Conservation (phyloP, 257 asterid species). For the Penstemon davidsonii region DNA sequence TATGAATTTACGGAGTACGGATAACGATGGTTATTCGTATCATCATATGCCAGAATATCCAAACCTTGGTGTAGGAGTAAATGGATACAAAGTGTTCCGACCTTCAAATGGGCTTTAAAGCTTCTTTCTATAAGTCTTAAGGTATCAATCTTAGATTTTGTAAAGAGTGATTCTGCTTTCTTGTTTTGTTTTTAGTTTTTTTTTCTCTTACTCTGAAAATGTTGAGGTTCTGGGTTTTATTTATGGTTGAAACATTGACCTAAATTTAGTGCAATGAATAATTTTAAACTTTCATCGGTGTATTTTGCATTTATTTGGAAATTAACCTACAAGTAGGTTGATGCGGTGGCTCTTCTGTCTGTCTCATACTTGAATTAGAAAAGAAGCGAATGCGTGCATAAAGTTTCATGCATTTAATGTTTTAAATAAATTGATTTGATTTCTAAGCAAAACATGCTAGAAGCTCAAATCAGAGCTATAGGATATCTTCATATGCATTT, state of each 20-base stretch:
- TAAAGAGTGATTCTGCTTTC: conserved; percentile 39
- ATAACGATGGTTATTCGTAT: conserved; percentile 50
- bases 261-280: not conserved
- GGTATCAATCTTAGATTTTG: conserved; percentile 29
- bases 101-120: conserved; percentile 72
- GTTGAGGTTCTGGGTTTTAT: not conserved
- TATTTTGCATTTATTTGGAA: not conserved
- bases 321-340: too few relatives aligned
- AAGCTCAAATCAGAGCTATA: too few relatives aligned
- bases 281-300: not conserved
- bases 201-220: not conserved
- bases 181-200: conserved; percentile 21
- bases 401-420: too few relatives aligned
- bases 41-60: conserved; percentile 61
- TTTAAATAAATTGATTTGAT: too few relatives aligned
- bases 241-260: not conserved
- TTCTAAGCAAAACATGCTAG: too few relatives aligned
- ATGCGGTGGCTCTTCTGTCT: too few relatives aligned
- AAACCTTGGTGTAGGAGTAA: conserved; percentile 48
- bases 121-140: not conserved
- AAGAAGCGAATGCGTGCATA: too few relatives aligned
- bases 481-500: too few relatives aligned
- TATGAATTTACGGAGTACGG: conserved; percentile 41
- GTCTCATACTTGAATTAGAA: too few relatives aligned
- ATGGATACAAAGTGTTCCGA: conserved; percentile 60